These are phyloP conservation scores for Tubosaeta brunneosetosa DNA, from an alignment of 768 basidiomycete genomes.

Conservation along the genomic window DNA sequence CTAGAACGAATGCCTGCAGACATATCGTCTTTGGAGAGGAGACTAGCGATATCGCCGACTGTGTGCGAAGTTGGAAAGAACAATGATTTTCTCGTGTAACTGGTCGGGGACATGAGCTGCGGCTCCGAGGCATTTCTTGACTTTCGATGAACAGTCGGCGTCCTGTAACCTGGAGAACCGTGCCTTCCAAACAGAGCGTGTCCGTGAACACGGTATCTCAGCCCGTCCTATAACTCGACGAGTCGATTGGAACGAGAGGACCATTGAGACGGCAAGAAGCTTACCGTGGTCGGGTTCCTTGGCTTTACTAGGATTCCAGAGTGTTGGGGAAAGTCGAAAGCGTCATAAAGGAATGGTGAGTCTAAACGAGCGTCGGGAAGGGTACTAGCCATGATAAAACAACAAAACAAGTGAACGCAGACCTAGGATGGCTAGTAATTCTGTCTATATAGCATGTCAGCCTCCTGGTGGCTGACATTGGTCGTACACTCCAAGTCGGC, in stretches of 20 bases:
- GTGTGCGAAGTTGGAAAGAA: slow-evolving; percentile 9
- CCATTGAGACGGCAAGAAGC: neutral
- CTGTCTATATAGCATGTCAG: slow-evolving; percentile 10
- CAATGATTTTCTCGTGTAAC: slow-evolving; percentile 17
- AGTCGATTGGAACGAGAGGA: neutral
- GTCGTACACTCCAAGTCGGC: too few relatives aligned
- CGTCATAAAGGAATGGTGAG: slow-evolving; percentile 16
- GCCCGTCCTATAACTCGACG: neutral
- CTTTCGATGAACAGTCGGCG: neutral
- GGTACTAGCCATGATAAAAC: neutral
- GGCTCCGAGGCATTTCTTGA: slow-evolving; percentile 23
- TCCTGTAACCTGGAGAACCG: neutral
- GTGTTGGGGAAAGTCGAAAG: slow-evolving; percentile 16
- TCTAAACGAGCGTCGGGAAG: slow-evolving; percentile 20
- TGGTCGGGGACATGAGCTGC: slow-evolving; percentile 16
- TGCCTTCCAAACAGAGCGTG: neutral
- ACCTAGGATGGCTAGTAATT: neutral
- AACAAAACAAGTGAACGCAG: neutral
- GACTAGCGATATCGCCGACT: slow-evolving; percentile 5
- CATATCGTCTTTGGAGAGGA: slow-evolving; percentile 2
- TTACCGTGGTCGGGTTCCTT: slow-evolving; percentile 3
- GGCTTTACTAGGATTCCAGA: slow-evolving; percentile 3
- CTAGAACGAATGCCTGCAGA: neutral
- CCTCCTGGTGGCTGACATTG: slow-evolving; percentile 2
- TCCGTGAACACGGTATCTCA: slow-evolving; percentile 1